These are phyloP conservation scores for Petunia secreta DNA, from an alignment of 257 asterid genomes.

Conservation along the genomic window DNA sequence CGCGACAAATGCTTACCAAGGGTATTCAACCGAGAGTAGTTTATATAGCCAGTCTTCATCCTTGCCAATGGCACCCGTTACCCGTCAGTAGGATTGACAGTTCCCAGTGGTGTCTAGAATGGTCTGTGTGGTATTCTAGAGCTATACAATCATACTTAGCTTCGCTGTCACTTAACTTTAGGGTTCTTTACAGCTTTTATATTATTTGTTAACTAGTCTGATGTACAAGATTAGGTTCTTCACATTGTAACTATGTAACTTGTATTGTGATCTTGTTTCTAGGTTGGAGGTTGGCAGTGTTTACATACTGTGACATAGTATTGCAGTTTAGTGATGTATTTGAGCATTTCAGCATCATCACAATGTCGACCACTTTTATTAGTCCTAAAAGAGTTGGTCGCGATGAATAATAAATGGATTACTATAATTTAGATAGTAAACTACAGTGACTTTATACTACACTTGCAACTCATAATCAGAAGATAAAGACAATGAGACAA, in stretches of 20 bases:
- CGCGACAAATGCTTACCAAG: slow-evolving; percentile 48
- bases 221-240: slow-evolving; percentile 25
- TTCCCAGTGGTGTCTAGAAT: background rate
- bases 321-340: background rate
- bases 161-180: slow-evolving; percentile 1
- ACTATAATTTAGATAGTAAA: too few species aligned
- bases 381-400: background rate
- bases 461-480: background rate
- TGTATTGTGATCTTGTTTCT: background rate
- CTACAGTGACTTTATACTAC: background rate
- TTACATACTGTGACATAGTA: background rate
- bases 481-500: background rate
- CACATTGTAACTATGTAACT: slow-evolving; percentile 31
- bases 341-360: background rate
- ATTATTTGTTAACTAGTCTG: slow-evolving; percentile 15
- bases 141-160: slow-evolving; percentile 21
- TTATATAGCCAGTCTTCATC: slow-evolving; percentile 62
- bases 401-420: too few species aligned
- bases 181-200: slow-evolving; percentile 16
- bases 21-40: slow-evolving; percentile 59
- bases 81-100: slow-evolving; percentile 48
- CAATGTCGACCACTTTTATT: background rate
- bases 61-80: slow-evolving; percentile 68
- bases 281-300: slow-evolving; percentile 18
- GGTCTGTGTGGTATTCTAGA: slow-evolving; percentile 1